These are phyloP conservation scores for Fusarium buxicola DNA, from an alignment of 2,329 filamentous ascomycete species.

Conservation along the genomic window DNA sequence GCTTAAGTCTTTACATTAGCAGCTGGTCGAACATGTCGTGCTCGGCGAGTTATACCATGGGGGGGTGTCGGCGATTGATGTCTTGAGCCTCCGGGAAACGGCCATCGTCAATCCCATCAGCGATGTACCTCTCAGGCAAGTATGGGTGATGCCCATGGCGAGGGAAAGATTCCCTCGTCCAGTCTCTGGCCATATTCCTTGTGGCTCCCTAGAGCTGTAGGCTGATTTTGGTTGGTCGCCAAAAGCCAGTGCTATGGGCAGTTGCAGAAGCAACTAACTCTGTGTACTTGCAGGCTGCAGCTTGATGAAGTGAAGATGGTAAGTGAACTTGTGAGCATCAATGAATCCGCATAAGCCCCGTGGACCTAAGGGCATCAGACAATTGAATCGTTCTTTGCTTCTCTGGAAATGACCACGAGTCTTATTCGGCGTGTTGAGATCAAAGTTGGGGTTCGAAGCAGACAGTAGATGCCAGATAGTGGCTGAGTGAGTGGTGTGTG, in stretches of 20 bases:
- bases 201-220: conserved; percentile 4
- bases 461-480: neutral
- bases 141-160: conserved; percentile 51
- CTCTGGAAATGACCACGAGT: neutral
- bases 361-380: neutral
- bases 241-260: conserved; percentile 1
- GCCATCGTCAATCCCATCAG: conserved; percentile 48
- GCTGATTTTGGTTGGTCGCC: neutral
- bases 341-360: neutral
- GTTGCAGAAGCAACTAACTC: conserved; percentile 9
- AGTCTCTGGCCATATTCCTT: conserved; percentile 56
- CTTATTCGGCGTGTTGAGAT: neutral
- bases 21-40: neutral
- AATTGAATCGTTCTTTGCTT: neutral
- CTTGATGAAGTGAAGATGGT: neutral
- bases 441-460: conserved; percentile 1
- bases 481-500: conserved; percentile 3
- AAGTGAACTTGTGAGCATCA: neutral
- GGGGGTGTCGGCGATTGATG: conserved; percentile 52
- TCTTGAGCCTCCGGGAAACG: conserved; percentile 53
- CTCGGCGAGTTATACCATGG: conserved; percentile 50
- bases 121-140: conserved; percentile 46
- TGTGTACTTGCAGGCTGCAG: neutral
- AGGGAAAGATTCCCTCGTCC: conserved; percentile 54
- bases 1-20: conserved; percentile 50